Evolutionary conservation across 78 protist species (phyloP).

Genomic region (Dictyostelium capitatum): DNA sequence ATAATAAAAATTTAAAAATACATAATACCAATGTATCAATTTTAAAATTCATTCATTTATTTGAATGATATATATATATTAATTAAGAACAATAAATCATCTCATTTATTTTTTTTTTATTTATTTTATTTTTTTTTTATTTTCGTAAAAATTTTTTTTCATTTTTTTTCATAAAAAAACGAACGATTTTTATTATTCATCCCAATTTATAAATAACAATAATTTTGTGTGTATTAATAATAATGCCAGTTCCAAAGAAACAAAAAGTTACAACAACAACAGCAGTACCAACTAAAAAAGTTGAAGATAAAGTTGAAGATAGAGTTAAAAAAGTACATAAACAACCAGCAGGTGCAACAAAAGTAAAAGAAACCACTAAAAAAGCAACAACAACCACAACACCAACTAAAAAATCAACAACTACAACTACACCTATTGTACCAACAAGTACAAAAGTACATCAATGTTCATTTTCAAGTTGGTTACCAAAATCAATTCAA

Average conservation of each 20-base stretch:
- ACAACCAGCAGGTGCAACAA: not conserved
- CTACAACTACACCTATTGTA: not conserved
- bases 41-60: too few relatives aligned
- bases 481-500: slow-evolving; percentile 51
- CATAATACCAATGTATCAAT: too few relatives aligned
- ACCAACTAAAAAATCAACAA: not conserved
- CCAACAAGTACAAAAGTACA: slow-evolving; percentile 16
- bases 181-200: not conserved
- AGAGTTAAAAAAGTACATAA: not conserved
- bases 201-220: too few relatives aligned
- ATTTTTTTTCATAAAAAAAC: not conserved
- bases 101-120: too few relatives aligned
- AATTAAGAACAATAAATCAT: too few relatives aligned
- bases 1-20: not conserved
- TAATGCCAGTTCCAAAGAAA: slow-evolving; percentile 16
- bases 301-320: not conserved
- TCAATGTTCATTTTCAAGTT: slow-evolving; percentile 42
- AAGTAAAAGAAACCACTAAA: not conserved
- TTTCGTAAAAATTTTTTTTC: not conserved
- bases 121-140: not conserved
- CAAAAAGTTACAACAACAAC: not conserved
- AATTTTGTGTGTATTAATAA: not conserved
- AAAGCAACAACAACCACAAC: not conserved
- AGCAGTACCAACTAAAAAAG: not conserved
- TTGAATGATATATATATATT: too few relatives aligned